Evolutionary conservation across 306 rosid genomes (phyloP).

Genomic region (Carpinus viminea): DNA sequence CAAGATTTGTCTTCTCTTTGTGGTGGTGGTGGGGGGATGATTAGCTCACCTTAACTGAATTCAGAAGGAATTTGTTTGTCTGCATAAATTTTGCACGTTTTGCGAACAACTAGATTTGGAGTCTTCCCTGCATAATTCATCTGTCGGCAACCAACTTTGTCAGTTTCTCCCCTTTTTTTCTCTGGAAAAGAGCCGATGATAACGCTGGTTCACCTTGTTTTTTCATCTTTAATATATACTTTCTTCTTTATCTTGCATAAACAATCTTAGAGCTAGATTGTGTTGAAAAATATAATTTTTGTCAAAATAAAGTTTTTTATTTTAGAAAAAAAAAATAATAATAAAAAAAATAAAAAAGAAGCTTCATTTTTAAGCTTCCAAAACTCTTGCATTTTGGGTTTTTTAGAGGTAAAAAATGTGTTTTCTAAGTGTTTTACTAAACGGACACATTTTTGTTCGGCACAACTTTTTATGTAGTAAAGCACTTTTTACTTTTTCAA

Average conservation of each 20-base stretch:
- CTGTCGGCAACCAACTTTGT: constrained; percentile 11
- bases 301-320: too few relatives aligned
- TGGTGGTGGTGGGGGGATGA: background rate
- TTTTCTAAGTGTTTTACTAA: too few relatives aligned
- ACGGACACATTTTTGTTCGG: too few relatives aligned
- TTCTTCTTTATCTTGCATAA: background rate
- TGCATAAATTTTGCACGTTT: background rate
- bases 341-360: too few relatives aligned
- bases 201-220: background rate
- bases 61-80: background rate
- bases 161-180: background rate
- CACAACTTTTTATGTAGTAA: too few relatives aligned
- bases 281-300: too few relatives aligned
- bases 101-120: constrained; percentile 1
- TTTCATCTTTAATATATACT: background rate
- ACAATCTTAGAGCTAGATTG: background rate
- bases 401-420: too few relatives aligned
- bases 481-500: too few relatives aligned
- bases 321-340: too few relatives aligned
- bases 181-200: background rate
- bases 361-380: too few relatives aligned
- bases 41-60: background rate
- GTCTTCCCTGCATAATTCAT: background rate
- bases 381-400: too few relatives aligned
- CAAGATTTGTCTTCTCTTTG: background rate